Evolutionary conservation across 495 filamentous ascomycete genomes (phyloP).

Genomic region (Trichoderma virens): DNA sequence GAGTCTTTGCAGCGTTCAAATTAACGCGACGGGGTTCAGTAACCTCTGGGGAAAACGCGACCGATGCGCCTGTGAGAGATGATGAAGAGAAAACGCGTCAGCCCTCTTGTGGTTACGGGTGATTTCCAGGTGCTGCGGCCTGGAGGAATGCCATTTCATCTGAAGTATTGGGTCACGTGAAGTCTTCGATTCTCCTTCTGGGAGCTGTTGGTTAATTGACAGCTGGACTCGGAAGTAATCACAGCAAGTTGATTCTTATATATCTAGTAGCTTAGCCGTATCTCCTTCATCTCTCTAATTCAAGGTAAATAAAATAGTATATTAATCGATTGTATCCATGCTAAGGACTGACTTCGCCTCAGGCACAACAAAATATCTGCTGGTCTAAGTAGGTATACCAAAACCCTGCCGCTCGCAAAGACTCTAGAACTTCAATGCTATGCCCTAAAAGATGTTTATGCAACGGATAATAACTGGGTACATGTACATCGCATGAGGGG

Average conservation of each 20-base stretch:
- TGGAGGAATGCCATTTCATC: not conserved
- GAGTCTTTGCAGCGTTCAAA: not conserved
- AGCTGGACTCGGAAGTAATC: too few relatives aligned
- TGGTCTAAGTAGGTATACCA: not conserved
- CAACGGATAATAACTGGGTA: not conserved
- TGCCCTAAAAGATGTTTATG: not conserved
- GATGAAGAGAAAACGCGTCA: not conserved
- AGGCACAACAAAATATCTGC: too few relatives aligned
- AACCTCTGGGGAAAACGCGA: not conserved
- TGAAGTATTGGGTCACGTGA: not conserved
- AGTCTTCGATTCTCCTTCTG: not conserved
- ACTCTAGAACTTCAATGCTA: not conserved
- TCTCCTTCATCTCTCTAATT: too few relatives aligned
- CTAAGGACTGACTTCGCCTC: too few relatives aligned
- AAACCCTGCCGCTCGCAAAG: not conserved
- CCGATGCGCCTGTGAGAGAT: not conserved
- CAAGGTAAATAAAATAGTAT: too few relatives aligned
- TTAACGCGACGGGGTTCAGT: not conserved
- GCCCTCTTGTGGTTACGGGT: not conserved
- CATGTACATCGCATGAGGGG: not conserved
- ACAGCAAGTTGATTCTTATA: too few relatives aligned
- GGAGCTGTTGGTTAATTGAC: not conserved
- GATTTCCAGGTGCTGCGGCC: not conserved
- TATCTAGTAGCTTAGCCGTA: too few relatives aligned
- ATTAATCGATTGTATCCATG: too few relatives aligned